phyloP scores from a whole-genome alignment of 1,284 basidiomycete species.

The Ganoderma resinaceum region DNA sequence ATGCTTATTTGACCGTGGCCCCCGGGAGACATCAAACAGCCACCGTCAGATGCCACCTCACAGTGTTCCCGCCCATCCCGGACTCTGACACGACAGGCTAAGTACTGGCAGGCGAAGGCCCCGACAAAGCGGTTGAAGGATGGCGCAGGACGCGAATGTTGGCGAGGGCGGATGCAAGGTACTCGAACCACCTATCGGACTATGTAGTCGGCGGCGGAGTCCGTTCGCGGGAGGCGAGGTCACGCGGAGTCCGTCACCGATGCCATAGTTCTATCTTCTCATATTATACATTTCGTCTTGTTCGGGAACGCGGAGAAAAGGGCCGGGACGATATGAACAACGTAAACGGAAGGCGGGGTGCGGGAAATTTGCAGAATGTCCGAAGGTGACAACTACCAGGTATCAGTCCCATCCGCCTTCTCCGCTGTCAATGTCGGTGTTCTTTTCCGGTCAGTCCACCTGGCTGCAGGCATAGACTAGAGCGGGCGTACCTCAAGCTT shows the following conservation, averaged over 20 bases:
- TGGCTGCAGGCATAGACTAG: background rate
- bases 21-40: background rate
- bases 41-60: background rate
- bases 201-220: background rate
- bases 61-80: background rate
- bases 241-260: conserved; percentile 7
- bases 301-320: conserved; percentile 19
- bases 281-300: conserved; percentile 29
- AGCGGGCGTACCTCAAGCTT: conserved; percentile 32
- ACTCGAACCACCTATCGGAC: background rate
- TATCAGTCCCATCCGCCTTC: conserved; percentile 16
- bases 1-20: background rate
- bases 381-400: conserved; percentile 22
- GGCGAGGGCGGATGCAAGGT: background rate
- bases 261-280: conserved; percentile 5
- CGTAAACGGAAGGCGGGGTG: conserved; percentile 15
- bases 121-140: background rate
- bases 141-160: background rate
- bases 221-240: background rate
- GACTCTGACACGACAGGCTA: background rate
- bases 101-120: too few species aligned
- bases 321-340: conserved; percentile 16
- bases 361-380: conserved; percentile 14
- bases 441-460: conserved; percentile 4
- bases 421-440: background rate